A percentile compares a stretch with the other conserved stretches of the same genome.
These are phyloP conservation scores for Neofusicoccum sp. DNA, from an alignment of 2,329 filamentous ascomycete genomes.

Conservation along the genomic window DNA sequence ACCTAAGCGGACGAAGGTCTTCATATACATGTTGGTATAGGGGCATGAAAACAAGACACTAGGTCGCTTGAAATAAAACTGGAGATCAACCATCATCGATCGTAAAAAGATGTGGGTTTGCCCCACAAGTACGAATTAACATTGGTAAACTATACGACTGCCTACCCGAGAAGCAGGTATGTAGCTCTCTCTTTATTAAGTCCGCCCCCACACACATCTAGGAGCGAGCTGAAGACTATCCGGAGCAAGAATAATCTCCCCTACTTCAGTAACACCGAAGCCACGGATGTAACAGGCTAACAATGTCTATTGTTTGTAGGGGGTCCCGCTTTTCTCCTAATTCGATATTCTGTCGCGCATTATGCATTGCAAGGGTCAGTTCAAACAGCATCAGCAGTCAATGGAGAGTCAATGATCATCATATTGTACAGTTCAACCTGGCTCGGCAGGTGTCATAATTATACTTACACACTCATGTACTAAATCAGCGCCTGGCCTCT, in stretches of 20 bases:
- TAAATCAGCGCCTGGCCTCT: conserved; percentile 54
- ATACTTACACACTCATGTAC: not conserved
- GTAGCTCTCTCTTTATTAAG: conserved; percentile 21
- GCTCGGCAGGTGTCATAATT: not conserved
- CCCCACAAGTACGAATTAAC: too few species aligned
- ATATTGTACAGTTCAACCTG: not conserved
- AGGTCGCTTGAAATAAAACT: too few species aligned
- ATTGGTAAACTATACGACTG: too few species aligned
- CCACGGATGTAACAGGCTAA: conserved; percentile 23
- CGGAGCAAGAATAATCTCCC: conserved; percentile 19
- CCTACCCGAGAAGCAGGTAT: not conserved
- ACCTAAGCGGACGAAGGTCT: too few species aligned
- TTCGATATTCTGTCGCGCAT: not conserved
- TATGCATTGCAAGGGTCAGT: not conserved
- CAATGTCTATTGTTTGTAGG: conserved; percentile 23
- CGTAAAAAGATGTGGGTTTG: too few species aligned
- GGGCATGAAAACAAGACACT: too few species aligned
- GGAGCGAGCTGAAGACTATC: conserved; percentile 21
- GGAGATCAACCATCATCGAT: too few species aligned
- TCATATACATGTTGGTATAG: too few species aligned
- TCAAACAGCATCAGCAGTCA: not conserved
- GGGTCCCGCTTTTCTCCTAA: not conserved
- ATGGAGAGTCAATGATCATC: not conserved
- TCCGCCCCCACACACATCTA: not conserved
- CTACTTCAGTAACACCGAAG: conserved; percentile 28